Base-by-base conservation (phyloP, 805 yeast species). In the Hanseniaspora meyeri region DNA sequence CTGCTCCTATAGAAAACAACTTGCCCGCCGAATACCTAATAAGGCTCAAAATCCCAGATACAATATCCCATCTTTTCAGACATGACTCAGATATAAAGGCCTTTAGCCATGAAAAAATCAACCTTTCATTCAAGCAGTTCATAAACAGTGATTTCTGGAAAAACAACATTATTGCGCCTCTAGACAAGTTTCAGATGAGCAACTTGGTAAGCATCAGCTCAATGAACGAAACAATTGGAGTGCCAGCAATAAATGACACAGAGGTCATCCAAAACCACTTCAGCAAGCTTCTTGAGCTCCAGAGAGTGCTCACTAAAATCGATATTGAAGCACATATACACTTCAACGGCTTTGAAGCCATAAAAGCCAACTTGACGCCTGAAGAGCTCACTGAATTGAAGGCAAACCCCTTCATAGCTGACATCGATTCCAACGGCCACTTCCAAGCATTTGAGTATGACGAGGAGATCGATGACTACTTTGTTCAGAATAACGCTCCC, bases 321-420 rank as follows among this genome's bases (percentile, higher is more conserved):
- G 48, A 50, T 14, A 50, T 50, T 34, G 27, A 31, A 31, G n/a
- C 32, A 17, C 42, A 42, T 7, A 42, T 50, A 4, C 54, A 42
- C 0, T 80, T 87, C 63, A 95, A 95, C 1, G 75, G 74, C 24
- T 84, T 86, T 64, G 79, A 77, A 60, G 95, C 85, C 0, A 78
- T 88, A 59, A 75, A 83, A 0, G 88, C 89, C 0, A 75, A 75
- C 55, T 79, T 83, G 64, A 71, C 82, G 11, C 65, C 68, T 31
- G 78, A 72, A 11, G 70, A 76, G 1, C 62, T 79, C 39, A 74
- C 72, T 9, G 71, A 76, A 61, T 73, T 83, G 58, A 72, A 72
- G 43, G 67, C 66, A 20, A 82, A 81, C 63, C 88, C 87, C 1
- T 67, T 81, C 64, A 82, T 88, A 38, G 80, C 80, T 3, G 85